Evolutionary conservation across 2,329 filamentous ascomycete species (phyloP).

Genomic region (Fusarium globosum): DNA sequence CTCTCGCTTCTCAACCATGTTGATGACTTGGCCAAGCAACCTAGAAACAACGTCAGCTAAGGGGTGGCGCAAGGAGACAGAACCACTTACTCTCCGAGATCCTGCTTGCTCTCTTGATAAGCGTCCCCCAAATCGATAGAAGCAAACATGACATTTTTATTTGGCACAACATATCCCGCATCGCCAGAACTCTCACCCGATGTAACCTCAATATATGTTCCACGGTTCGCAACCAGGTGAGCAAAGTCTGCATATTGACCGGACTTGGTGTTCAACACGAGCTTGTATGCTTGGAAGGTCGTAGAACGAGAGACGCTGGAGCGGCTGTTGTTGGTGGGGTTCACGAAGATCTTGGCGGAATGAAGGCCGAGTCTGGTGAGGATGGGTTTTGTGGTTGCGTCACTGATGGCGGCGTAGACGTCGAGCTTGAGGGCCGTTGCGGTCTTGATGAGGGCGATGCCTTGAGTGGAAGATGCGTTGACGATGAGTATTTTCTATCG

Average conservation of each 20-base stretch:
- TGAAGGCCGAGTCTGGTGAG: conserved; percentile 25
- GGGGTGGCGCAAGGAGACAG: rapidly evolving
- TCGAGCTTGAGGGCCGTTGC: conserved; percentile 36
- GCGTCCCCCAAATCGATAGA: conserved; percentile 37
- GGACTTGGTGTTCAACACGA: conserved; percentile 30
- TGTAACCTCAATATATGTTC: conserved; percentile 32
- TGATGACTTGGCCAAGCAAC: conserved; percentile 20
- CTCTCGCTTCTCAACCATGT: conserved; percentile 20
- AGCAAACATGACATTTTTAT: conserved; percentile 39
- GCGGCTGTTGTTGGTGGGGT: conserved; percentile 3
- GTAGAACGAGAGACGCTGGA: conserved; percentile 17
- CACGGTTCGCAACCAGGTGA: conserved; percentile 32
- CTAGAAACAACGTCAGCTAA: conserved; percentile 10
- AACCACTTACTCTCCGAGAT: conserved; percentile 28
- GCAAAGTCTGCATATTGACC: conserved; percentile 34
- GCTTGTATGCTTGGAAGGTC: conserved; percentile 19
- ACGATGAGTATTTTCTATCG: conserved; percentile 35
- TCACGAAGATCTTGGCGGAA: conserved; percentile 24
- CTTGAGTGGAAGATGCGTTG: conserved; percentile 33
- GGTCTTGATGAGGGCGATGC: conserved; percentile 36
- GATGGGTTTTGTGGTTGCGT: conserved; percentile 20
- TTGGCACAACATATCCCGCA: conserved; percentile 12
- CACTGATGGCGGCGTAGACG: conserved; percentile 24
- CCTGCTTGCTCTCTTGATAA: conserved; percentile 28
- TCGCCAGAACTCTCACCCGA: conserved; percentile 7